phyloP scores from a whole-genome alignment of 768 basidiomycete species.

The Suillus occidentalis region DNA sequence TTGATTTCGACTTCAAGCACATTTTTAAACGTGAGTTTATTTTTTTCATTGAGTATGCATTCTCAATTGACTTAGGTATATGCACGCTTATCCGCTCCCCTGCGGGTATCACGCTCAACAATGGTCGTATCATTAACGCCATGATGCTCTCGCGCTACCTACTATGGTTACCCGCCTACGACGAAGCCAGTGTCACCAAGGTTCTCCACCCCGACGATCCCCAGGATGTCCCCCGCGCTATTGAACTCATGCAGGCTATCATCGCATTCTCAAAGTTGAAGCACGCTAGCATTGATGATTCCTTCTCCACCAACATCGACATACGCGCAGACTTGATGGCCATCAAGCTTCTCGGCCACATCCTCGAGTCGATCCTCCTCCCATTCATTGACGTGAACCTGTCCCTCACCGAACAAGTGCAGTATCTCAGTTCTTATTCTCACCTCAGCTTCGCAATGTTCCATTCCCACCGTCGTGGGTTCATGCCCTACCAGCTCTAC shows the following conservation, averaged over 20 bases:
- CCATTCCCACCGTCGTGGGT: constrained; percentile 16
- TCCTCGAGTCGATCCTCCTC: not conserved
- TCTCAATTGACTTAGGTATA: constrained; percentile 5
- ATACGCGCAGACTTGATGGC: fast-evolving
- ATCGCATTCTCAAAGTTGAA: not conserved
- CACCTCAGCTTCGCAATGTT: not conserved
- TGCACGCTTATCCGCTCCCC: constrained; percentile 14
- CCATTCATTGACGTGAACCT: not conserved
- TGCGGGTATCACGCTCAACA: not conserved
- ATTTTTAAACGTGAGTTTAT: constrained; percentile 13
- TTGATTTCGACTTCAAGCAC: constrained; percentile 19
- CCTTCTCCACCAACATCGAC: not conserved
- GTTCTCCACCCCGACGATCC: constrained; percentile 25
- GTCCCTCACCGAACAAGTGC: not conserved
- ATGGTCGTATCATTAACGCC: not conserved
- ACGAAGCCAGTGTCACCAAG: not conserved
- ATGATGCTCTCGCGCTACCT: constrained; percentile 2
- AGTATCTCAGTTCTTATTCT: not conserved
- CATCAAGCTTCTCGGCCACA: not conserved
- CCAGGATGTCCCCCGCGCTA: constrained; percentile 19
- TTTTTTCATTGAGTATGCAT: no score
- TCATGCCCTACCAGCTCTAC: constrained; percentile 25
- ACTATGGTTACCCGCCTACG: not conserved
- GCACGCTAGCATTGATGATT: not conserved
- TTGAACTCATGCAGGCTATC: constrained; percentile 24